A percentile compares a stretch with the other conserved stretches of the same genome.
phyloP scores from a whole-genome alignment of 192 early-diverging fungal species.

The Piromyces sp. region DNA sequence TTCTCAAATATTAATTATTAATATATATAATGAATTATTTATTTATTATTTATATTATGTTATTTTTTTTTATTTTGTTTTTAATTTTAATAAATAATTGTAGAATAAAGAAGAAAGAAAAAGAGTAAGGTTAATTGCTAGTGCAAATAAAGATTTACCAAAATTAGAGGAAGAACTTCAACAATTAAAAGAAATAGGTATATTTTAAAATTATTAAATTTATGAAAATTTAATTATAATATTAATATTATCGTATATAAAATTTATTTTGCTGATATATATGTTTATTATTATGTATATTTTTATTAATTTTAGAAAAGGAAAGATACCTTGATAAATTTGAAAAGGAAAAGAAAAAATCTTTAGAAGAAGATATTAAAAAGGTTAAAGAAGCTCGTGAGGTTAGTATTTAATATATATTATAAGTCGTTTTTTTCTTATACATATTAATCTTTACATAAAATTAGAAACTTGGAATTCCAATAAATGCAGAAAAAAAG shows the following conservation, averaged over 20 bases:
- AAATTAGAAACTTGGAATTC: not conserved
- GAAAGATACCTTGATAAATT: not conserved
- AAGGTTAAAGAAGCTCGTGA: not conserved
- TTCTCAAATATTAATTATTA: too few species aligned
- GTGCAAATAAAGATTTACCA: conserved; percentile 33
- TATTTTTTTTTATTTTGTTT: too few species aligned
- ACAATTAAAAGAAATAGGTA: conserved; percentile 23
- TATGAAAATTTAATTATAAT: too few species aligned
- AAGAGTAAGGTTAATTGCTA: conserved; percentile 23
- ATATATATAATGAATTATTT: too few species aligned
- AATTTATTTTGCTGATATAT: too few species aligned
- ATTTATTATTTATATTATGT: too few species aligned
- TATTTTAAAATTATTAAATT: too few species aligned
- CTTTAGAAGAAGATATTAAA: not conserved
- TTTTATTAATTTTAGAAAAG: not conserved
- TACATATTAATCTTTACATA: too few species aligned
- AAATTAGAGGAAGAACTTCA: conserved; percentile 31
- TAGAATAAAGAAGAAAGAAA: conserved; percentile 51
- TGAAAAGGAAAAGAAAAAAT: not conserved
- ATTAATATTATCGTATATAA: too few species aligned
- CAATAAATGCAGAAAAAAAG: not conserved
- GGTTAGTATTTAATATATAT: not conserved
- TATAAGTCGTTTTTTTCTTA: too few species aligned
- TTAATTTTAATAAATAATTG: not conserved
- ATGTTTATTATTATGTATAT: not conserved